A percentile compares a stretch with the other conserved stretches of the same genome.
Conservation (phyloP, 2,329 filamentous ascomycete genomes). For the Diplocarpon rosae region DNA sequence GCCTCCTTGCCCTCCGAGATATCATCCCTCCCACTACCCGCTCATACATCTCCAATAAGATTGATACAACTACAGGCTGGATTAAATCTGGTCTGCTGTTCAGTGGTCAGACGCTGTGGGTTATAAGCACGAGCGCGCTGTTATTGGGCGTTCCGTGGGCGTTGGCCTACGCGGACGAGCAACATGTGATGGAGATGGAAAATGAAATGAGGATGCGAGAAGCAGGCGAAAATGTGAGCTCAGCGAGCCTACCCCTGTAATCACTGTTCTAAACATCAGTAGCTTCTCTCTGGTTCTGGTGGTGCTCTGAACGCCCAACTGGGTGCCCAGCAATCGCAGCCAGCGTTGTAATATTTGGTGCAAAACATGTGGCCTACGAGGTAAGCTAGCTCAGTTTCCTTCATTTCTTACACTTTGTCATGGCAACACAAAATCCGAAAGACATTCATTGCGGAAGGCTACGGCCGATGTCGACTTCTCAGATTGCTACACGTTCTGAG, state of each 20-base stretch:
- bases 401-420: background rate
- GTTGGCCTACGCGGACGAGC: constrained; percentile 87
- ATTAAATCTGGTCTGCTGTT: constrained; percentile 54
- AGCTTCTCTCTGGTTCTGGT: constrained; percentile 20
- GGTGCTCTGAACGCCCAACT: constrained; percentile 23
- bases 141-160: constrained; percentile 89
- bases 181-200: constrained; percentile 96
- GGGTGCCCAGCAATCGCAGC: constrained; percentile 20
- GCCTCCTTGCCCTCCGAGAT: constrained; percentile 61
- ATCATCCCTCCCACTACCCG: constrained; percentile 65
- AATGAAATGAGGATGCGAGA: constrained; percentile 94
- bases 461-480: constrained; percentile 5
- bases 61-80: constrained; percentile 43
- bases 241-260: background rate
- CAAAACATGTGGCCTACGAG: constrained; percentile 2
- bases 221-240: constrained; percentile 51
- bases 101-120: constrained; percentile 80
- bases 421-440: constrained; percentile 1
- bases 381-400: background rate
- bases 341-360: constrained; percentile 23
- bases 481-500: constrained; percentile 5
- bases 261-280: constrained; percentile 4
- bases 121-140: constrained; percentile 79
- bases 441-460: background rate
- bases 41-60: constrained; percentile 52